Evolutionary conservation across 1,284 basidiomycete genomes (phyloP).

Genomic region (Rhodofomes roseus): DNA sequence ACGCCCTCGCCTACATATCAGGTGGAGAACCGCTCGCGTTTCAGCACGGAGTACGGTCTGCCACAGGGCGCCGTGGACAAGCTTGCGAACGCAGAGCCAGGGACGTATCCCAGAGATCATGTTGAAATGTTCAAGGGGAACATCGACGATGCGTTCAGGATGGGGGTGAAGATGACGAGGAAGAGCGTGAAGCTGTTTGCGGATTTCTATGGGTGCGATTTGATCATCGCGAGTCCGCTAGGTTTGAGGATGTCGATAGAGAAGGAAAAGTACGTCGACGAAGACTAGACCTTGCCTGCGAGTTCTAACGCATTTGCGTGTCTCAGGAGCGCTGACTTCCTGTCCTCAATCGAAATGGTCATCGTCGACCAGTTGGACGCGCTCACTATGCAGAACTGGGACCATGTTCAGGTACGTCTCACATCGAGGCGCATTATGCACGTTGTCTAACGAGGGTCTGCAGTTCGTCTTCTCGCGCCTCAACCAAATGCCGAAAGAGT

Average conservation of each 20-base stretch:
- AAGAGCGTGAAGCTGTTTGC: conserved; percentile 88
- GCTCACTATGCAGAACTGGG: conserved; percentile 99
- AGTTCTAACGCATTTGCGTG: not conserved
- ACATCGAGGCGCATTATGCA: not conserved
- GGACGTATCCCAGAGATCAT: conserved; percentile 87
- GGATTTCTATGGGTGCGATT: conserved; percentile 88
- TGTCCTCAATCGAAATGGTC: conserved; percentile 92
- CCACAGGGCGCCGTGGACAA: conserved; percentile 83
- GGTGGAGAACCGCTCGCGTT: conserved; percentile 85
- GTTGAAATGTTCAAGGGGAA: conserved; percentile 96
- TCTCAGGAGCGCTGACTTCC: conserved; percentile 83
- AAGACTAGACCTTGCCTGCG: too few species aligned
- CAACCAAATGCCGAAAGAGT: conserved; percentile 89
- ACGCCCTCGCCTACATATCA: conserved; percentile 66
- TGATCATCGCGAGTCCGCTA: conserved; percentile 91
- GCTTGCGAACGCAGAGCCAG: conserved; percentile 65
- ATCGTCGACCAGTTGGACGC: conserved; percentile 93
- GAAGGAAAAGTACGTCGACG: conserved; percentile 78
- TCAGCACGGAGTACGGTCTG: conserved; percentile 79
- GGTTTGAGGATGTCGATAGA: conserved; percentile 91
- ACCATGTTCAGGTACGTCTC: conserved; percentile 79
- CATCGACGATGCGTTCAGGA: conserved; percentile 91
- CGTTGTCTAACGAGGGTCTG: not conserved
- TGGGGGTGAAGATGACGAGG: conserved; percentile 90
- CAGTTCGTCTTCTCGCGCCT: conserved; percentile 85